These are phyloP conservation scores for Thuidium tamariscinum DNA, from an alignment of 225 moss, liverwort and hornwort species.

Conservation along the genomic window DNA sequence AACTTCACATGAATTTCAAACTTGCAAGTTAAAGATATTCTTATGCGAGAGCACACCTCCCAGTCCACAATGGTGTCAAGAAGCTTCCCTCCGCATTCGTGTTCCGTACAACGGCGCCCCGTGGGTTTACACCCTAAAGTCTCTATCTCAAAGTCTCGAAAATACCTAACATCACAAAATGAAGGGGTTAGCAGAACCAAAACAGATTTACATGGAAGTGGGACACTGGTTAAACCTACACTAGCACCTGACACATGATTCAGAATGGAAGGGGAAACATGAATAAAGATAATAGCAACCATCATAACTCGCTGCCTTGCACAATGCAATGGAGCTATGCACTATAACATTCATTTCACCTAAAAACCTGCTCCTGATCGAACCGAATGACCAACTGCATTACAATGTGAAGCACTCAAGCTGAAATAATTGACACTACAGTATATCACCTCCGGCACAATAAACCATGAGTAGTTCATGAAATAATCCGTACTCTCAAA, in stretches of 20 bases:
- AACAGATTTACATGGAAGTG: neutral
- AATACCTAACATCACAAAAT: constrained; percentile 44
- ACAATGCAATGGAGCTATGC: neutral
- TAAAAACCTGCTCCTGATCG: neutral
- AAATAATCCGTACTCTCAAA: neutral
- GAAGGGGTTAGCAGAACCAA: neutral
- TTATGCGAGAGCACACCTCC: constrained; percentile 39
- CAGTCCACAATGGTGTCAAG: constrained; percentile 85
- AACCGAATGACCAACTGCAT: neutral
- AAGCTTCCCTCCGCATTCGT: constrained; percentile 56
- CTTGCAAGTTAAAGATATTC: neutral
- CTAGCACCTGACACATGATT: neutral
- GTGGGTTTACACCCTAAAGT: constrained; percentile 74
- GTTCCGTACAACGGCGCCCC: constrained; percentile 55
- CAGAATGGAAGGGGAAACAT: neutral
- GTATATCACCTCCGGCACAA: neutral
- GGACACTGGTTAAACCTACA: neutral
- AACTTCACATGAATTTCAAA: neutral
- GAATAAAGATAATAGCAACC: neutral
- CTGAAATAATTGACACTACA: neutral
- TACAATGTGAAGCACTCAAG: neutral
- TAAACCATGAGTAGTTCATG: neutral
- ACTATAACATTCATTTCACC: neutral
- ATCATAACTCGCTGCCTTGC: neutral
- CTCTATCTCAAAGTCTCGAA: constrained; percentile 86